phyloP scores from a whole-genome alignment of 345 rosid species.

The Combretum micranthum region DNA sequence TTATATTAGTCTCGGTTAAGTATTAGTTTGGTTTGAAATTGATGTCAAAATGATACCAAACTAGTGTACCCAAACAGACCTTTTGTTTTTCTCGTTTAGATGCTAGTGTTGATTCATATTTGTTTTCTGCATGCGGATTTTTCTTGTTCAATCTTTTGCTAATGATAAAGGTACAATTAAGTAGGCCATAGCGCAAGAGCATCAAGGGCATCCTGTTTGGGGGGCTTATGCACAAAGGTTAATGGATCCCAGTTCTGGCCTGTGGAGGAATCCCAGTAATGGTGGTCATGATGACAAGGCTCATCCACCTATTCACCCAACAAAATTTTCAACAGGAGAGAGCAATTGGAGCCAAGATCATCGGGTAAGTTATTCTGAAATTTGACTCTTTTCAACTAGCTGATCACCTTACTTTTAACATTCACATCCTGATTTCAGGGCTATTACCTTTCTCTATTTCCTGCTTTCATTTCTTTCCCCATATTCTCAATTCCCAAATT shows the following conservation, averaged over 20 bases:
- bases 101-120: no score
- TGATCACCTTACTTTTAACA: background rate
- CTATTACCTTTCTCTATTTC: background rate
- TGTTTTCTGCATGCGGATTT: background rate
- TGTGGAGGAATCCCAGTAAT: slow-evolving; percentile 90
- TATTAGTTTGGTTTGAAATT: no score
- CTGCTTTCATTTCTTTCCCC: background rate
- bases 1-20: no score
- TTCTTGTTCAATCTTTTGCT: slow-evolving; percentile 2
- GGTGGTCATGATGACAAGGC: slow-evolving; percentile 99
- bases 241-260: slow-evolving; percentile 63
- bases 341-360: slow-evolving; percentile 84
- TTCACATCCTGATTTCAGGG: background rate
- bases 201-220: slow-evolving; percentile 80
- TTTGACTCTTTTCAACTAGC: background rate
- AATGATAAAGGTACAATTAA: background rate
- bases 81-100: no score
- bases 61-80: no score
- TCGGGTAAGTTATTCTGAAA: slow-evolving; percentile 34
- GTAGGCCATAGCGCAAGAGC: slow-evolving; percentile 82
- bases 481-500: slow-evolving; percentile 5
- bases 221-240: slow-evolving; percentile 83
- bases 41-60: no score
- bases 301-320: slow-evolving; percentile 98
- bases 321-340: slow-evolving; percentile 89